phyloP scores from a whole-genome alignment of 306 rosid species.

The Inga laurina region DNA sequence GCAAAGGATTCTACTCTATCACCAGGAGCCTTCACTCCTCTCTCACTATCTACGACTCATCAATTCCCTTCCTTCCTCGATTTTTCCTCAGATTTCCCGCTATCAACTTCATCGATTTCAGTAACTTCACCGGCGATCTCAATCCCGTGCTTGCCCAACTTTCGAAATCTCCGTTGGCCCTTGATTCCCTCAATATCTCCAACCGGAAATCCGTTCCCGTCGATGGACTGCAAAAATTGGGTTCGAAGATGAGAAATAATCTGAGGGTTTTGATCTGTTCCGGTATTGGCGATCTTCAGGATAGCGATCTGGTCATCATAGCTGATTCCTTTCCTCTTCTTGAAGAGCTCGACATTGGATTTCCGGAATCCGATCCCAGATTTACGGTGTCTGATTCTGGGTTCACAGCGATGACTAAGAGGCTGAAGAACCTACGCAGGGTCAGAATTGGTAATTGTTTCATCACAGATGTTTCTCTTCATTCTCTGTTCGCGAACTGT shows the following conservation, averaged over 20 bases:
- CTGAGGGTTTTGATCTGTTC: slow-evolving; percentile 61
- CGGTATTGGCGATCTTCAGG: slow-evolving; percentile 36
- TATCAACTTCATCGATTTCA: slow-evolving; percentile 54
- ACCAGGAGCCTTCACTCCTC: slow-evolving; percentile 42
- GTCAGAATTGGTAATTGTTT: slow-evolving; percentile 49
- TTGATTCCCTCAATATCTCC: slow-evolving; percentile 61
- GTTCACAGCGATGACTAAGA: slow-evolving; percentile 30
- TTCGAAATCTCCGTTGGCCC: slow-evolving; percentile 54
- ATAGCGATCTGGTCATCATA: slow-evolving; percentile 47
- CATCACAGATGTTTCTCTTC: slow-evolving; percentile 43
- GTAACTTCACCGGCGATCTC: slow-evolving; percentile 42
- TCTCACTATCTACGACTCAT: slow-evolving; percentile 41
- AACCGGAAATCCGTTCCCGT: slow-evolving; percentile 43
- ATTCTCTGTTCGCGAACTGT: slow-evolving; percentile 41
- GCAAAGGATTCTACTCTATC: slow-evolving; percentile 64
- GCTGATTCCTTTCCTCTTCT: slow-evolving; percentile 65
- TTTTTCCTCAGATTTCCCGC: slow-evolving; percentile 53
- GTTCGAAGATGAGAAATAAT: slow-evolving; percentile 44
- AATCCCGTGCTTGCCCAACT: slow-evolving; percentile 46
- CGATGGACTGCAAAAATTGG: slow-evolving; percentile 43
- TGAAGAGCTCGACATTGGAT: slow-evolving; percentile 66
- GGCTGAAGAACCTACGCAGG: slow-evolving; percentile 50
- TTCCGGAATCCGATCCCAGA: slow-evolving; percentile 18
- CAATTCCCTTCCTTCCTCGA: slow-evolving; percentile 40
- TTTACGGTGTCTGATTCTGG: slow-evolving; percentile 46